phyloP scores from a whole-genome alignment of 768 basidiomycete species.

The Dacryopinax primogenitus region DNA sequence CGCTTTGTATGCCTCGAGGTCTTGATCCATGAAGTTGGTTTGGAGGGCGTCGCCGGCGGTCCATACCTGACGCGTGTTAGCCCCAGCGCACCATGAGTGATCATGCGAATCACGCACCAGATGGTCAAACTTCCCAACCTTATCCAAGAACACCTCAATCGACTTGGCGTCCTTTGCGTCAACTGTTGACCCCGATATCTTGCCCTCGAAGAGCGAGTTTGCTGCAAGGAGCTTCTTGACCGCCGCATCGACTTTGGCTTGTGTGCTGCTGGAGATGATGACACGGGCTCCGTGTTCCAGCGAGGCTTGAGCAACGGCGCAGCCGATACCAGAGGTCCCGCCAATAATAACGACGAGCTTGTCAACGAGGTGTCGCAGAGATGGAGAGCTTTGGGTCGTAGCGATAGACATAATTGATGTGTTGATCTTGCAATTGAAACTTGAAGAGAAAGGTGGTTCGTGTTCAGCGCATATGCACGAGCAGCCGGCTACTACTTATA shows the following conservation, averaged over 20 bases:
- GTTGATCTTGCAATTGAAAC: too few species aligned
- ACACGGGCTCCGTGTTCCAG: slow-evolving; percentile 12
- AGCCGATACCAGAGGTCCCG: slow-evolving; percentile 12
- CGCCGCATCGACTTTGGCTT: slow-evolving; percentile 9
- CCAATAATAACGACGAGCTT: neutral
- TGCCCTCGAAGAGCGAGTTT: neutral
- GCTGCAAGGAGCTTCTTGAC: slow-evolving; percentile 3
- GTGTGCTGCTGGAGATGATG: slow-evolving; percentile 11
- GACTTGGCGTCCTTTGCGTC: slow-evolving; percentile 7
- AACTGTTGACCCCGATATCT: slow-evolving; percentile 6
- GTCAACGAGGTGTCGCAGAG: neutral
- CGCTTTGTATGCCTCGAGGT: neutral
- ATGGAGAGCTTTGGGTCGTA: neutral
- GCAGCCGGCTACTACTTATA: neutral
- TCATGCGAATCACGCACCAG: slow-evolving; percentile 3
- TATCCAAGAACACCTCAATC: slow-evolving; percentile 8
- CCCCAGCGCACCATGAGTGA: neutral
- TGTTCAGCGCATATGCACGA: too few species aligned
- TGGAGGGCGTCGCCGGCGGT: neutral
- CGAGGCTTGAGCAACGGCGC: slow-evolving; percentile 10
- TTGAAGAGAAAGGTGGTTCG: too few species aligned
- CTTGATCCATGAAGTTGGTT: neutral
- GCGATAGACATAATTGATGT: neutral
- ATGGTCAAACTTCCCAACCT: slow-evolving; percentile 16
- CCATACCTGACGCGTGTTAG: neutral